Evolutionary conservation across 1,284 basidiomycete species (phyloP), one percentile per base, ranked within the genome.

Genomic region (Wolfiporia cocos): DNA sequence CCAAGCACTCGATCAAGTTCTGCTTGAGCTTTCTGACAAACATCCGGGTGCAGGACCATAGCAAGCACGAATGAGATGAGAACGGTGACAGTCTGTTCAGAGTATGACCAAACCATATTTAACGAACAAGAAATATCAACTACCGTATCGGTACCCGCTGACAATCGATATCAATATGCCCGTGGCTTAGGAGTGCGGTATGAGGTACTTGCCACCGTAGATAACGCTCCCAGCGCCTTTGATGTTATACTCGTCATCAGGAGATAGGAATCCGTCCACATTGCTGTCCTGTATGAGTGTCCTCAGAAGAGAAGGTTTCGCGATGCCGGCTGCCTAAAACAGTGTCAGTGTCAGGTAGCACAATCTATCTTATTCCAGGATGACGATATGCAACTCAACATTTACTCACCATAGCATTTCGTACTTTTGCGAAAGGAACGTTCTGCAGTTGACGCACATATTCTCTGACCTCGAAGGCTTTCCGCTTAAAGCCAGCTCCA

Each of bases 221-320:
- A 78, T 57, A 10, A 70, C 73, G 11, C 70, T 74, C 34, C 74
- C 73, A 18, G 70, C 68, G 28, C 73, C 73, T 59, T 71, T 75
- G 51, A 79, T 76, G 54, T 75, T 73, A 45, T 68, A 64, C 50
- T 76, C 75, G 42, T 74, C 73, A 17, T 50, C 45, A 10, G 44
- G 39, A 7, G 50, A 43, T 21, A 52, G 39, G 18, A 29, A 43
- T 18, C 47, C 49, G 30, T 43, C 40, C 19, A 35, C 20, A 26
- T 47, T 44, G 18, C 47, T 44, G 24, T 54, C 50, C 39, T 62
- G 69, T 34, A 80, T 57, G 39, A 78, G 66, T 15, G 57, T 63
- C 15, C 73, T 70, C 9, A 73, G 74, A 41, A 76, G 72, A 3
- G 69, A 78, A 10, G 73, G 70, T 34, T 64, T 57, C 30, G 70